Evolutionary conservation across 2,329 filamentous ascomycete species (phyloP).

Genomic region (Epichloe baconii): DNA sequence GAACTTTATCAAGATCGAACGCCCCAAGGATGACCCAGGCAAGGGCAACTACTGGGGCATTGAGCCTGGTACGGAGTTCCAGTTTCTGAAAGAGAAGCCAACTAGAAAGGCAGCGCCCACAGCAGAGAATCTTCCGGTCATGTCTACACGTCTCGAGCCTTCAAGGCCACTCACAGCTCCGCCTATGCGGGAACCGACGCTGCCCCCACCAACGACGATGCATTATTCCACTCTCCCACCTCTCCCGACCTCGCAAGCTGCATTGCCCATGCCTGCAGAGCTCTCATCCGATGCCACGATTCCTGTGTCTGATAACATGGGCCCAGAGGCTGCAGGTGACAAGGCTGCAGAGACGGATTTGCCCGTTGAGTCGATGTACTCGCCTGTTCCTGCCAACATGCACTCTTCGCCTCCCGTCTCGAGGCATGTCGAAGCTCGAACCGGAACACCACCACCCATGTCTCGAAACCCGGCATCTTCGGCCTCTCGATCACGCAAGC

Average conservation of each 20-base stretch:
- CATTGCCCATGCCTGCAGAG: constrained; percentile 35
- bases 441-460: constrained; percentile 64
- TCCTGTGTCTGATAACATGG: constrained; percentile 53
- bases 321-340: constrained; percentile 36
- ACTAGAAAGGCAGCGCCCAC: constrained; percentile 42
- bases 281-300: constrained; percentile 69
- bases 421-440: constrained; percentile 41
- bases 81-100: constrained; percentile 82
- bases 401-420: constrained; percentile 84
- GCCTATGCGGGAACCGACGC: constrained; percentile 30
- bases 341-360: constrained; percentile 27
- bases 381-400: constrained; percentile 58
- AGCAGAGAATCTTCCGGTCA: constrained; percentile 45
- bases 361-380: constrained; percentile 41
- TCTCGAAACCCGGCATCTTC: constrained; percentile 49
- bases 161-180: constrained; percentile 26
- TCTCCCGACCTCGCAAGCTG: constrained; percentile 25
- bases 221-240: constrained; percentile 26
- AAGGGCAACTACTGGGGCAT: constrained; percentile 98
- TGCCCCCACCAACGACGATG: constrained; percentile 31
- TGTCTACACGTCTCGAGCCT: constrained; percentile 42
- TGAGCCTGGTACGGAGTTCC: constrained; percentile 73
- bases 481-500: constrained; percentile 54
- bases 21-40: constrained; percentile 91
- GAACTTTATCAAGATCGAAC: constrained; percentile 87